A percentile compares a stretch with the other conserved stretches of the same genome.
phyloP scores from a whole-genome alignment of 176 grass and related monocot species.

The Triticum timopheevii region DNA sequence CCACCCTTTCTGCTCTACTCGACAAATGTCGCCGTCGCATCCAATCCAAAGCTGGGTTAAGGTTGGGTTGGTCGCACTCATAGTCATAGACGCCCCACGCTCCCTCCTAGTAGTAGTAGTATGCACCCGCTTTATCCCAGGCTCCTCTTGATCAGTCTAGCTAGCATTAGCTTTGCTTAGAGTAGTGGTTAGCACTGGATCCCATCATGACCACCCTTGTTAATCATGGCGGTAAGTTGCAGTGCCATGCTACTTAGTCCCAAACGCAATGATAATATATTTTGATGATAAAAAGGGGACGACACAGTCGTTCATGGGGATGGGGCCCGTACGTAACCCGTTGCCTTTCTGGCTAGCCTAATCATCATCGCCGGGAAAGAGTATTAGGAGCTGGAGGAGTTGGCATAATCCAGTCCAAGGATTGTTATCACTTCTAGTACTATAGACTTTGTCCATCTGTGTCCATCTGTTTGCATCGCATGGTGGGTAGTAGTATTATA shows the following conservation, averaged over 20 bases:
- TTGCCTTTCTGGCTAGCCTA: slow-evolving; percentile 20
- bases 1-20: neutral
- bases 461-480: neutral
- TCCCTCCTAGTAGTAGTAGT: too few relatives aligned
- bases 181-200: neutral
- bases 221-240: slow-evolving; percentile 25
- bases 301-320: neutral
- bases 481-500: neutral
- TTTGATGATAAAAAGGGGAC: neutral
- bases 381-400: neutral
- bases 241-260: neutral
- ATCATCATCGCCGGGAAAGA: neutral
- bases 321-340: neutral
- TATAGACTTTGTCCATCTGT: neutral
- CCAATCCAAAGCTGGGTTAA: neutral
- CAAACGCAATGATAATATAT: neutral
- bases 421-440: neutral
- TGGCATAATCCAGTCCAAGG: neutral
- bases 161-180: neutral
- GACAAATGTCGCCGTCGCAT: slow-evolving; percentile 25
- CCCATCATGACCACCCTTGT: slow-evolving; percentile 10
- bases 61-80: neutral
- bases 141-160: neutral
- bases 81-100: neutral
- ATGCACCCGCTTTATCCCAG: neutral